Base-by-base conservation (phyloP, 78 protist species). In the Monocercomonoides exilis region DNA sequence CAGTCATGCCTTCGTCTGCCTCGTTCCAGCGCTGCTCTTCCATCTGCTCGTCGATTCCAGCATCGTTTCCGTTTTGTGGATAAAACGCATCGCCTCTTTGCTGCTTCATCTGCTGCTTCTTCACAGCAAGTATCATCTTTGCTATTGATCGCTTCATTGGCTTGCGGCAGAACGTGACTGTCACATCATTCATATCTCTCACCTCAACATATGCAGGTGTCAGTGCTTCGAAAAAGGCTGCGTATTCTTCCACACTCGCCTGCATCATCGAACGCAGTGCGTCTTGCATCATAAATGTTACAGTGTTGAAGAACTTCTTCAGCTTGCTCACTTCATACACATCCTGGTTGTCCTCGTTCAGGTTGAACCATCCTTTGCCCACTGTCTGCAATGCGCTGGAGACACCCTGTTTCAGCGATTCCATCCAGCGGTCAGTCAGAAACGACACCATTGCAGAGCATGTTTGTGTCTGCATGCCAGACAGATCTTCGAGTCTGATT, bases 321-420 rank as follows among this genome's bases (percentile, higher is more conserved):
- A 94, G 91, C 91, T 94, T 94, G 79, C 88, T 77, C 1, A 90
- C 38, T 33, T 89, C 94, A 92, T 94, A 94, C 43, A 91, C 92
- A 34, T 87, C 92, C 41, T 44, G 29, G 42, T 32, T 38, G n/a
- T 2, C 70, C 77, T 94, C 96, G 3, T 80, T 0, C 44, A 94
- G 70, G 89, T 94, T 94, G 91, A 91, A 93, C 96, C 96, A 94
- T 36, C 96, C 96, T 80, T 94, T 94, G 44, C 94, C 94, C 0
- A 92, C 80, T 29, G 82, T 79, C 11, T 6, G 6, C 42, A 79
- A 41, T 5, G 43, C 21, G 5, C 45, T 33, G 82, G 11, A 5
- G 43, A 79, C 82, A 32, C 82, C 82, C 82, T 79, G 6, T 41
- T 79, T 6, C 82, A 79, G 82, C 4, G 42, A 5, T 41, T 79